Percentiles rank a stretch among this genome's conserved stretches.
phyloP scores from a whole-genome alignment of 2,329 filamentous ascomycete genomes.

The Colletotrichum lini region DNA sequence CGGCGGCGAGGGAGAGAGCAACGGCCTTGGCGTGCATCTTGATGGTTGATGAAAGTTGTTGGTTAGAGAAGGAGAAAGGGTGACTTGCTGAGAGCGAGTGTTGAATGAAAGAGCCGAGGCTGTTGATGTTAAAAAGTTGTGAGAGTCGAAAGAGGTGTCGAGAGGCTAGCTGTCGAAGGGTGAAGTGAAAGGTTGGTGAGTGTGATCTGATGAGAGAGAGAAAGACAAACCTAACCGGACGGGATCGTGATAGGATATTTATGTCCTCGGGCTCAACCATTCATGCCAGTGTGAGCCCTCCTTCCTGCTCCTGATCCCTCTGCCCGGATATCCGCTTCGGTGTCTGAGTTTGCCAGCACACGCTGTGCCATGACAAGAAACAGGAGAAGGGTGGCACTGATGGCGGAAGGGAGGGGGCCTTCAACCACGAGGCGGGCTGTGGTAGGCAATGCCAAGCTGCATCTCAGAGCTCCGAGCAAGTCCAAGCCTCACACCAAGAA shows the following conservation, averaged over 20 bases:
- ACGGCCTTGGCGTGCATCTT: conserved; percentile 49
- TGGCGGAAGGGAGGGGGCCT: conserved; percentile 4
- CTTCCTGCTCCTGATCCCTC: background rate
- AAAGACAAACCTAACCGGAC: conserved; percentile 2
- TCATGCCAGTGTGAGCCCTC: conserved; percentile 30
- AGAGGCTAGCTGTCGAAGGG: conserved; percentile 42
- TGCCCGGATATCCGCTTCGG: conserved; percentile 40
- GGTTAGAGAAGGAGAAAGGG: background rate
- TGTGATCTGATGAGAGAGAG: conserved; percentile 36
- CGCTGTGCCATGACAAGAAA: conserved; percentile 32
- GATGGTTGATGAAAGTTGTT: conserved; percentile 11
- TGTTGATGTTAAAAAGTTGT: conserved; percentile 20
- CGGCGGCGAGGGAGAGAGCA: conserved; percentile 48
- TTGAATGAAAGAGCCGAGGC: conserved; percentile 30
- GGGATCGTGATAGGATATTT: conserved; percentile 42
- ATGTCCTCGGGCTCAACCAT: conserved; percentile 26
- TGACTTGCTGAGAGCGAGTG: conserved; percentile 28
- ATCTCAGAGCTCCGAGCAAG: conserved; percentile 38
- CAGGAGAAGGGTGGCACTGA: conserved; percentile 25
- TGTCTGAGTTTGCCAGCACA: background rate
- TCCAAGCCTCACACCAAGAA: conserved; percentile 38
- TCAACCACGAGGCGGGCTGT: conserved; percentile 27
- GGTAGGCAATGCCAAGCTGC: conserved; percentile 39
- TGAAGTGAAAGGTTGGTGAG: conserved; percentile 37
- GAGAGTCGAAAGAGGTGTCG: conserved; percentile 17